A percentile compares a stretch with the other conserved stretches of the same genome.
phyloP scores from a whole-genome alignment of 2,329 filamentous ascomycete species.

The Curvularia spicifera region DNA sequence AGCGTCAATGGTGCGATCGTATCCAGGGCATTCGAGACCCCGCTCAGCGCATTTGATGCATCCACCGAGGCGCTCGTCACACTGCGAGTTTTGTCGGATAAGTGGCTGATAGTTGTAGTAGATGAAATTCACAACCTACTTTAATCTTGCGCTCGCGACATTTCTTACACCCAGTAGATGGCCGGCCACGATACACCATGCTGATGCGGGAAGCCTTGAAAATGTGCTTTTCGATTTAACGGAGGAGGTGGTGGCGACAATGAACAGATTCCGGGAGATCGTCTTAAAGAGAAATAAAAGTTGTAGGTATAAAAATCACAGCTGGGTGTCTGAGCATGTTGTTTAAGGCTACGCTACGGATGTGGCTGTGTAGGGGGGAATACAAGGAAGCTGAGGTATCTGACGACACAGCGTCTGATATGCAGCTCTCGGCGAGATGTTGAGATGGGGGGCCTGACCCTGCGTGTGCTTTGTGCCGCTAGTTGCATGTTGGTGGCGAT shows the following conservation, averaged over 20 bases:
- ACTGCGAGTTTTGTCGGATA: slow-evolving; percentile 27
- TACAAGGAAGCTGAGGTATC: not conserved
- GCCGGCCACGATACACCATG: slow-evolving; percentile 46
- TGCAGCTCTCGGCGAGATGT: not conserved
- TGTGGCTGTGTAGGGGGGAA: not conserved
- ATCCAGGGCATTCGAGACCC: slow-evolving; percentile 38
- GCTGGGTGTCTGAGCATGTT: not conserved
- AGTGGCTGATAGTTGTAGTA: not conserved
- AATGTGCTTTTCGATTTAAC: not conserved
- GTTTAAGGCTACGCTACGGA: not conserved
- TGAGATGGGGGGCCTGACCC: not conserved
- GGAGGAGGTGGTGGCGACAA: no score
- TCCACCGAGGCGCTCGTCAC: slow-evolving; percentile 38
- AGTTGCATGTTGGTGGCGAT: not conserved
- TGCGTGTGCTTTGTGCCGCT: no score
- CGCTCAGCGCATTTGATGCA: slow-evolving; percentile 39
- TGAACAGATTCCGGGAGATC: not conserved
- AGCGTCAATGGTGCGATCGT: slow-evolving; percentile 37
- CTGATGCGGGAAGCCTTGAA: not conserved
- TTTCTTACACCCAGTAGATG: slow-evolving; percentile 43
- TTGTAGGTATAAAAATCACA: not conserved
- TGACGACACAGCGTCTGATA: not conserved
- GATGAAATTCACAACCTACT: slow-evolving; percentile 29
- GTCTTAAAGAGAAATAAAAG: not conserved
- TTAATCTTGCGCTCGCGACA: slow-evolving; percentile 53